Evolutionary conservation across 2,329 filamentous ascomycete species (phyloP).

Genomic region (Colletotrichum acutatum): DNA sequence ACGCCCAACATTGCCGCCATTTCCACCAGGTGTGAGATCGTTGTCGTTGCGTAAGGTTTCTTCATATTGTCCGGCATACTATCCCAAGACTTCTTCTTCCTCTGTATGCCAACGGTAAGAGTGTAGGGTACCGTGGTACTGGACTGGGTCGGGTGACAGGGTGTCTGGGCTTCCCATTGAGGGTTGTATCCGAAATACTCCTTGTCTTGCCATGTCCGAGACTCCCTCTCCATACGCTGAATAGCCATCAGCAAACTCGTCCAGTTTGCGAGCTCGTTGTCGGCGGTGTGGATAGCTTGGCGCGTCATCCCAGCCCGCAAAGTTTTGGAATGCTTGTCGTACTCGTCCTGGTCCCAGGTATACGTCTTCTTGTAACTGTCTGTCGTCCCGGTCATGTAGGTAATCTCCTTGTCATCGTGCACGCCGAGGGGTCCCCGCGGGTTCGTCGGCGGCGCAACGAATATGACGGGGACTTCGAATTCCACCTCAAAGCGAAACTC

Average conservation of each 20-base stretch:
- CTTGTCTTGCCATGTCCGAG: conserved; percentile 27
- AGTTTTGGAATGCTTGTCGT: conserved; percentile 3
- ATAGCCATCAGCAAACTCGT: conserved; percentile 29
- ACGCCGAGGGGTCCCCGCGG: conserved; percentile 1
- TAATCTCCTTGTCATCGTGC: conserved; percentile 22
- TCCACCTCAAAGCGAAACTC: conserved; percentile 33
- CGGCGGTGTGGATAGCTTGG: conserved; percentile 31
- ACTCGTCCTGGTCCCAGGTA: conserved; percentile 22
- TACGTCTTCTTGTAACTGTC: conserved; percentile 26
- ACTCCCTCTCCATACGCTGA: conserved; percentile 32
- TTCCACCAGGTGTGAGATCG: conserved; percentile 49
- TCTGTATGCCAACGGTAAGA: conserved; percentile 26
- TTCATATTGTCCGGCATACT: conserved; percentile 31
- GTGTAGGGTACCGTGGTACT: background rate
- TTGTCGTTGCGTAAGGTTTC: conserved; percentile 49
- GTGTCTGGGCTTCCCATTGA: conserved; percentile 12
- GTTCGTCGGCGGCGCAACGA: conserved; percentile 27
- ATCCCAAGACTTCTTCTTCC: conserved; percentile 34
- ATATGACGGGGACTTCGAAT: conserved; percentile 31
- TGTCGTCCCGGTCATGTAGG: conserved; percentile 25
- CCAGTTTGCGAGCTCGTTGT: conserved; percentile 30
- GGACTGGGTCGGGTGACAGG: background rate
- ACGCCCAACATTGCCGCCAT: conserved; percentile 50
- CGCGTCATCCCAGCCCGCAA: conserved; percentile 15
- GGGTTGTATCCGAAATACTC: conserved; percentile 19